Conservation (phyloP, 768 basidiomycete species). For the Auricularia auricula-judae region DNA sequence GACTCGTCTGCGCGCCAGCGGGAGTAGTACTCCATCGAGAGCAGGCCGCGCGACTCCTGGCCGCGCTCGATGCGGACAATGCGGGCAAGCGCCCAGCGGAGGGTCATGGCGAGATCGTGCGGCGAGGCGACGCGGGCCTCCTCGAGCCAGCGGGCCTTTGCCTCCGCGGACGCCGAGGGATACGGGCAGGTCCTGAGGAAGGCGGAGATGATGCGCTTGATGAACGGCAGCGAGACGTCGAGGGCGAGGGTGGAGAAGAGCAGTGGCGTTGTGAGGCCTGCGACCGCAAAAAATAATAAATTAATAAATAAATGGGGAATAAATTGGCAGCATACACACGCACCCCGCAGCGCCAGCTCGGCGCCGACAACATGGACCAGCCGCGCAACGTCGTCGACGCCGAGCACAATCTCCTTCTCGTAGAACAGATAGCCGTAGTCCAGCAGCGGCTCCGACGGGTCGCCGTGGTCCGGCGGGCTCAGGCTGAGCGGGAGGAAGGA, state of each 20-base stretch:
- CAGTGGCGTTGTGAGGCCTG: conserved; percentile 72
- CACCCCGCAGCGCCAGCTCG: conserved; percentile 58
- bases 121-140: conserved; percentile 78
- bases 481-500: not conserved
- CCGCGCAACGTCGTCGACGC: conserved; percentile 59
- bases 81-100: conserved; percentile 86
- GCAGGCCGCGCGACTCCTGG: conserved; percentile 67
- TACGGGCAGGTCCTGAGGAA: conserved; percentile 41
- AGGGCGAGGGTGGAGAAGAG: conserved; percentile 85
- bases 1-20: conserved; percentile 76
- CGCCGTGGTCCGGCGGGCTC: not conserved
- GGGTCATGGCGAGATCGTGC: conserved; percentile 81
- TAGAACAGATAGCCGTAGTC: conserved; percentile 69
- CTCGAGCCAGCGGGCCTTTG: conserved; percentile 46
- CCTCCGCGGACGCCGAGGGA: conserved; percentile 33
- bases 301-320: not conserved
- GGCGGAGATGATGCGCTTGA: conserved; percentile 65
- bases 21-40: conserved; percentile 77
- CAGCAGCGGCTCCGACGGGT: conserved; percentile 12
- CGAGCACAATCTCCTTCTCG: conserved; percentile 62
- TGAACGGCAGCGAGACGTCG: conserved; percentile 65
- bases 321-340: not conserved
- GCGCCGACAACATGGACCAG: conserved; percentile 61
- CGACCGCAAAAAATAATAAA: not conserved
- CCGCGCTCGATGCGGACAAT: conserved; percentile 61